Conservation (phyloP, 2,329 filamentous ascomycete species). For the Colletotrichum tofieldiae region DNA sequence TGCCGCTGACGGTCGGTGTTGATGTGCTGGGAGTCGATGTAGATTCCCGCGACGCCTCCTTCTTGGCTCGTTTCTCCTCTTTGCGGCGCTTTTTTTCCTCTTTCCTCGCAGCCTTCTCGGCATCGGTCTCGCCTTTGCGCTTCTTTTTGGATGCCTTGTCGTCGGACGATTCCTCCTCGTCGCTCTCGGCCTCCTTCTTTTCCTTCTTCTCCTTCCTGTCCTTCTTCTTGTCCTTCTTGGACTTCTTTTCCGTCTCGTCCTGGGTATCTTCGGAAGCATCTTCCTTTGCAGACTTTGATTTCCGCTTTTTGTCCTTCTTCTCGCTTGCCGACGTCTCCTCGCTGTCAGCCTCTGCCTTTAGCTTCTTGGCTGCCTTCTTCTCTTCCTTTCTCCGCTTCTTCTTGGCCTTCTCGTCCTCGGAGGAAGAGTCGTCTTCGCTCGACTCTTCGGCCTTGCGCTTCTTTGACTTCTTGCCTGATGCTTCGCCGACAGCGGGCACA, state of each 20-base stretch:
- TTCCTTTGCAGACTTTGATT: constrained; percentile 51
- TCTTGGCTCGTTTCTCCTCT: constrained; percentile 59
- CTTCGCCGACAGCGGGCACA: constrained; percentile 46
- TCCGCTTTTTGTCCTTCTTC: constrained; percentile 61
- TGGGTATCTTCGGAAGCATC: constrained; percentile 47
- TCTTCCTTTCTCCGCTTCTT: constrained; percentile 57
- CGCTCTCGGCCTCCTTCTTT: constrained; percentile 53
- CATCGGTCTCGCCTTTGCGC: constrained; percentile 46
- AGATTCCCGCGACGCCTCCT: constrained; percentile 48
- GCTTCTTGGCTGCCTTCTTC: constrained; percentile 52
- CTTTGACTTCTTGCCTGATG: constrained; percentile 63
- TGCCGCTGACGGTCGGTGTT: constrained; percentile 60
- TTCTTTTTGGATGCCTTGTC: constrained; percentile 53
- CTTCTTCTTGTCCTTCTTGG: constrained; percentile 49
- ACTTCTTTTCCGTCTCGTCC: constrained; percentile 45
- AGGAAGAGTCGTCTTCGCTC: constrained; percentile 48
- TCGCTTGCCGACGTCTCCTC: constrained; percentile 46
- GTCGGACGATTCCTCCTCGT: constrained; percentile 43
- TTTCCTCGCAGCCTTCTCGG: constrained; percentile 65
- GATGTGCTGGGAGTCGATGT: constrained; percentile 52
- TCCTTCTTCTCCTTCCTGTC: constrained; percentile 54
- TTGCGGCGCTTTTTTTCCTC: constrained; percentile 63
- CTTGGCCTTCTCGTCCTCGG: constrained; percentile 53
- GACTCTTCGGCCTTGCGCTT: constrained; percentile 64
- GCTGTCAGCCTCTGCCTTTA: constrained; percentile 39